Conservation (phyloP, 176 grass and related monocot genomes). For the Aegilops umbellulata region DNA sequence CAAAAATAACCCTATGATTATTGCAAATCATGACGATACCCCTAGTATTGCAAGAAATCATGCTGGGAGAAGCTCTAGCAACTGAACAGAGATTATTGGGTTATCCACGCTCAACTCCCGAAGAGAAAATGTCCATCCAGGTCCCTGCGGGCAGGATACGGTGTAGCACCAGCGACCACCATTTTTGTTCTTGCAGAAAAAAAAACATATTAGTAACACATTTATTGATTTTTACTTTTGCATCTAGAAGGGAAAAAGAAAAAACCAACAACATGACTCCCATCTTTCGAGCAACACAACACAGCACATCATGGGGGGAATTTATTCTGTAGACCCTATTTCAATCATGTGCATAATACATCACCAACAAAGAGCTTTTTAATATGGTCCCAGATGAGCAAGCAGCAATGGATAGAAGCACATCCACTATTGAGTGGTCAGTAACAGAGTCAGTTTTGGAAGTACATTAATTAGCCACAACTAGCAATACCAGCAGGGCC, state of each 20-base stretch:
- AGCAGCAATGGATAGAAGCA: conserved; percentile 21
- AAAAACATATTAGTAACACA: conserved; percentile 14
- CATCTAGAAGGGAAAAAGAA: not conserved
- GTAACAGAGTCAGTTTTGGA: conserved; percentile 35
- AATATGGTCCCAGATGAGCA: conserved; percentile 35
- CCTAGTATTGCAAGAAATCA: conserved; percentile 29
- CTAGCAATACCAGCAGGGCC: conserved; percentile 34
- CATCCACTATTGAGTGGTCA: conserved; percentile 46
- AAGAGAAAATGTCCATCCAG: not conserved
- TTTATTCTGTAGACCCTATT: conserved; percentile 38
- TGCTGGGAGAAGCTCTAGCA: conserved; percentile 25
- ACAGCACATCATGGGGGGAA: not conserved
- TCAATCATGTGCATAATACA: conserved; percentile 36
- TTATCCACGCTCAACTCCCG: not conserved
- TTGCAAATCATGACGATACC: conserved; percentile 23
- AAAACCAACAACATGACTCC: conserved; percentile 1
- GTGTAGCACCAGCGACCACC: conserved; percentile 25
- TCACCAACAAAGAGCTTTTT: conserved; percentile 38
- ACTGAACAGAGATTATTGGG: conserved; percentile 17
- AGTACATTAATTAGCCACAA: conserved; percentile 32
- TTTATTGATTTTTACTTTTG: conserved; percentile 27
- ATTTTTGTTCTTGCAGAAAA: conserved; percentile 27
- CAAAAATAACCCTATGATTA: conserved; percentile 4
- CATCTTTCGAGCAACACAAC: conserved; percentile 20
- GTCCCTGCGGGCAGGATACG: not conserved